Percentiles rank a stretch among this genome's conserved stretches.
These are phyloP conservation scores for Leccinum incarnatum DNA, from an alignment of 768 basidiomycete genomes.

Conservation along the genomic window DNA sequence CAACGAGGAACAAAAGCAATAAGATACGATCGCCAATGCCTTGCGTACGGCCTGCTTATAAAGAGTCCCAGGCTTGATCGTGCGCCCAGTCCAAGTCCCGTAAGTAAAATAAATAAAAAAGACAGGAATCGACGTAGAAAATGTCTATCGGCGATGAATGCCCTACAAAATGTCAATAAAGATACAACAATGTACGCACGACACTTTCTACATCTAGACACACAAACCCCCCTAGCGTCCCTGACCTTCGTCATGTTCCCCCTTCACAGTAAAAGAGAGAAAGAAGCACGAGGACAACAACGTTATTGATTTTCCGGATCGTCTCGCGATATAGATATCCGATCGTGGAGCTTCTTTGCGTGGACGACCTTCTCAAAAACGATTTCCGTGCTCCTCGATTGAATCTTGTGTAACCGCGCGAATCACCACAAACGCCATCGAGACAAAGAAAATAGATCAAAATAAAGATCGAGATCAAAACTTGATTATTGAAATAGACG, in stretches of 20 bases:
- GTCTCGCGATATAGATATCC: constrained; percentile 1
- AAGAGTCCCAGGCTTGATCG: too few relatives aligned
- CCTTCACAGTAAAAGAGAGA: neutral
- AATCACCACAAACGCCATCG: neutral
- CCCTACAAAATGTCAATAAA: neutral
- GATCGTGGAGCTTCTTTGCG: constrained; percentile 15
- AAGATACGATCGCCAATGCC: too few relatives aligned
- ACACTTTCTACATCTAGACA: too few relatives aligned
- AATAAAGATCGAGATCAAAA: neutral
- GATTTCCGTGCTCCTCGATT: constrained; percentile 18
- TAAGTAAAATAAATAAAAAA: neutral
- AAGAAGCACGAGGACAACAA: neutral
- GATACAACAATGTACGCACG: neutral
- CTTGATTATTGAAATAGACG: neutral
- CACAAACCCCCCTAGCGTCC: too few relatives aligned
- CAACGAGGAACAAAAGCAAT: neutral
- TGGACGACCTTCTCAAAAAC: constrained; percentile 17
- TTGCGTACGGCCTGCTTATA: too few relatives aligned
- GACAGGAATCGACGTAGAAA: neutral
- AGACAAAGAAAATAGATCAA: neutral
- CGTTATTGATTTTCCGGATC: neutral
- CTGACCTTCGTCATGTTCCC: neutral
- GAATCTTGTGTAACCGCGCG: constrained; percentile 4
- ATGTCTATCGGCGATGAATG: neutral
- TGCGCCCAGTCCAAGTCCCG: neutral